These are phyloP conservation scores for Cryptosporidium canis DNA, from an alignment of 169 alveolate species.

Conservation along the genomic window DNA sequence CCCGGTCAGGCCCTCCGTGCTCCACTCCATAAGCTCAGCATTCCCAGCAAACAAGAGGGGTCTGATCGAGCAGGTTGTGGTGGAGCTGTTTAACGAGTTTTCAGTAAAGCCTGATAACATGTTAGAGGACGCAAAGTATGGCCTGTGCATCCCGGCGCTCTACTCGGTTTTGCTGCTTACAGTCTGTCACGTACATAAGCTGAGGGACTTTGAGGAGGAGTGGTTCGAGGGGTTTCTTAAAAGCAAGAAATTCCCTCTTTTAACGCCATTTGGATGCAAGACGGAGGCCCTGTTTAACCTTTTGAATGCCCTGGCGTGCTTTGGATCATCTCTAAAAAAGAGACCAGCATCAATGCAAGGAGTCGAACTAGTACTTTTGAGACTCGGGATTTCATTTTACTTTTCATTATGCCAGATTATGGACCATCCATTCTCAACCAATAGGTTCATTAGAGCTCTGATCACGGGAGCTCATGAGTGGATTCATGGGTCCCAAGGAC, in stretches of 20 bases:
- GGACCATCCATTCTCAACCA: conserved; percentile 72
- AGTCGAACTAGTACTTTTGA: conserved; percentile 42
- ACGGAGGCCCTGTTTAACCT: conserved; percentile 50
- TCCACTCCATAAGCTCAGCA: conserved; percentile 53
- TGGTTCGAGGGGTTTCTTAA: conserved; percentile 65
- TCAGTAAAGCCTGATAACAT: conserved; percentile 33
- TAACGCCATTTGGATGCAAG: conserved; percentile 70
- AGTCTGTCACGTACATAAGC: conserved; percentile 56
- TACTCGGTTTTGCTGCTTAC: conserved; percentile 57
- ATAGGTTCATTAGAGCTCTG: conserved; percentile 52
- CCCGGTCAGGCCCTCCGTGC: conserved; percentile 49
- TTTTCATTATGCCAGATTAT: conserved; percentile 48
- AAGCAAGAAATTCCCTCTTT: conserved; percentile 34
- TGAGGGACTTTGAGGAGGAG: conserved; percentile 53
- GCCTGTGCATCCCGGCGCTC: conserved; percentile 40
- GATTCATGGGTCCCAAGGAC: conserved; percentile 50
- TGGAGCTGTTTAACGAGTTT: conserved; percentile 50
- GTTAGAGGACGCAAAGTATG: conserved; percentile 57
- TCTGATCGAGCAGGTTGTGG: conserved; percentile 21
- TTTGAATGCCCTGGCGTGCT: conserved; percentile 59
- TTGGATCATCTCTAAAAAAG: conserved; percentile 64
- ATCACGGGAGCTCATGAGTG: conserved; percentile 65
- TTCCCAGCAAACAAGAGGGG: conserved; percentile 59
- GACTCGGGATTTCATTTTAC: conserved; percentile 66
- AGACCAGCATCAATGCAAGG: conserved; percentile 66